Conservation (phyloP, 805 yeast species). For the Cyberlindnera petersonii region DNA sequence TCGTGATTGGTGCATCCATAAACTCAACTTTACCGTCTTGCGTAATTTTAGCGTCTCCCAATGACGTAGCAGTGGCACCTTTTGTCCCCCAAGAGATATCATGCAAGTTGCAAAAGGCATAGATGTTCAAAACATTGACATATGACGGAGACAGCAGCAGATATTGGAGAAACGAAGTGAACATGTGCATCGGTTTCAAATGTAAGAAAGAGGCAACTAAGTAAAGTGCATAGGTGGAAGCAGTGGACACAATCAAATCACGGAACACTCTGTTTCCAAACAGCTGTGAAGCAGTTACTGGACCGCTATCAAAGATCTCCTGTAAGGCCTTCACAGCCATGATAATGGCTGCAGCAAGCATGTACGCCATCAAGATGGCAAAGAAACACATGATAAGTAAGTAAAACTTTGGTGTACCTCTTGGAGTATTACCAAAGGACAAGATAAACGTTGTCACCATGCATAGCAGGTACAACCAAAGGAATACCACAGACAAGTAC, state of each 20-base stretch:
- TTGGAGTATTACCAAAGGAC: conserved; percentile 91
- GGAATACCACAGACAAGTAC: conserved; percentile 68
- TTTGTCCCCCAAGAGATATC: conserved; percentile 98
- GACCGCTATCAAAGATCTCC: conserved; percentile 34
- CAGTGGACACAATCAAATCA: conserved; percentile 81
- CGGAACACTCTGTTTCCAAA: conserved; percentile 71
- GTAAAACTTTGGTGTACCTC: conserved; percentile 81
- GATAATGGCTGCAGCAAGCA: conserved; percentile 82
- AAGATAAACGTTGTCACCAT: conserved; percentile 82
- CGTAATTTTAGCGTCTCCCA: conserved; percentile 79
- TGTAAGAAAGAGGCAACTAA: conserved; percentile 73
- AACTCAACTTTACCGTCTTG: conserved; percentile 59
- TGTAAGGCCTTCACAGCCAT: conserved; percentile 72
- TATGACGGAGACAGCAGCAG: conserved; percentile 82
- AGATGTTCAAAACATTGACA: conserved; percentile 85
- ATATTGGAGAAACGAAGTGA: conserved; percentile 83
- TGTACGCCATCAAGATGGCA: conserved; percentile 84
- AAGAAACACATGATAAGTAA: conserved; percentile 70
- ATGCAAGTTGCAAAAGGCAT: conserved; percentile 94
- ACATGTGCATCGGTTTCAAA: conserved; percentile 90
- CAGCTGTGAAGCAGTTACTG: conserved; percentile 40
- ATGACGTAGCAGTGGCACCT: conserved; percentile 68
- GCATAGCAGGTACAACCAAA: conserved; percentile 83
- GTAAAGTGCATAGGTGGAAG: conserved; percentile 80
- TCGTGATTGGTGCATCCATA: conserved; percentile 70